Conservation (phyloP, 2,329 filamentous ascomycete species). For the Fusarium kyushuense region DNA sequence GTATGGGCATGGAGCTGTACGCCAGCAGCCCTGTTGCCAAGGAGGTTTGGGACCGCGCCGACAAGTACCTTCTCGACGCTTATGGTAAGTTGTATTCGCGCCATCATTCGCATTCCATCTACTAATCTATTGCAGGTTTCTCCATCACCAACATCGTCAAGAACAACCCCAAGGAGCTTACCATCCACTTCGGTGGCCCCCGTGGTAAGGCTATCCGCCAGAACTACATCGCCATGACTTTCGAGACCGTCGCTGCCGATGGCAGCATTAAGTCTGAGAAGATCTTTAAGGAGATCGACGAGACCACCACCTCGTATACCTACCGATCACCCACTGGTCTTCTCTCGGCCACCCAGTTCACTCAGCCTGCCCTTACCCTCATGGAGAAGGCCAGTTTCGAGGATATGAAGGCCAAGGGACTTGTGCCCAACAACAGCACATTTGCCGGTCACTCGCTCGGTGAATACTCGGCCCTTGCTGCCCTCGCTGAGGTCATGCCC, state of each 20-base stretch:
- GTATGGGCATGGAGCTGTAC: constrained; percentile 99
- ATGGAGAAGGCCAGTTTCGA: constrained; percentile 99
- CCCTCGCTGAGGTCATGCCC: constrained; percentile 98
- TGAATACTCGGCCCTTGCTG: constrained; percentile 97
- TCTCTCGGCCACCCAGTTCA: constrained; percentile 97
- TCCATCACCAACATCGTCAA: constrained; percentile 99
- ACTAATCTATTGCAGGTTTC: constrained; percentile 70
- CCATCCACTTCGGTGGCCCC: constrained; percentile 96
- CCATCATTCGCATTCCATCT: neutral
- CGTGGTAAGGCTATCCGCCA: constrained; percentile 97
- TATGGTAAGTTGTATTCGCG: constrained; percentile 74
- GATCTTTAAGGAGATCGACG: constrained; percentile 98
- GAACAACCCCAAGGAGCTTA: constrained; percentile 99
- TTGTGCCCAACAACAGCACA: constrained; percentile 95
- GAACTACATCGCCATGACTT: constrained; percentile 99
- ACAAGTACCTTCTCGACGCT: constrained; percentile 98
- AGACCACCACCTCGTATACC: constrained; percentile 94
- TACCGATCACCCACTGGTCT: constrained; percentile 95
- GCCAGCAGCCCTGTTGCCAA: constrained; percentile 92
- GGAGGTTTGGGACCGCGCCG: constrained; percentile 97
- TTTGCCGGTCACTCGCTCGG: constrained; percentile 98
- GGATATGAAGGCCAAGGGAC: constrained; percentile 97
- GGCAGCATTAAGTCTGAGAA: constrained; percentile 97
- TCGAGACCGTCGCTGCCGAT: constrained; percentile 95
- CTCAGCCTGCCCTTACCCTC: constrained; percentile 93